These are phyloP conservation scores for Diplotaxis tenuifolia DNA, from an alignment of 345 rosid genomes.

Conservation along the genomic window DNA sequence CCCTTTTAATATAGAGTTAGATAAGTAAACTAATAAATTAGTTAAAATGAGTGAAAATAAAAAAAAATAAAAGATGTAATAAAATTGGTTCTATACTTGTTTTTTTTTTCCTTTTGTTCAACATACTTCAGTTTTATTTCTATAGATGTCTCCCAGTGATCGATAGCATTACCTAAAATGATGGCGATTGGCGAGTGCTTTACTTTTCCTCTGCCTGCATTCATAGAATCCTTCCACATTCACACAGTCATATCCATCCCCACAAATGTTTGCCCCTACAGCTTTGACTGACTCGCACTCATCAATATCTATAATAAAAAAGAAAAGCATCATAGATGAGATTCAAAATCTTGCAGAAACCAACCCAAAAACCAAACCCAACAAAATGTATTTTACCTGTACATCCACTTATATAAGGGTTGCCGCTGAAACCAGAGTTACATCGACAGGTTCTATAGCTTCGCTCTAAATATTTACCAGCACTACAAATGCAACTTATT, in stretches of 20 bases:
- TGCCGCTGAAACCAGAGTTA: conserved; percentile 38
- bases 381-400: conserved; percentile 24
- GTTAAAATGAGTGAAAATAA: too few relatives aligned
- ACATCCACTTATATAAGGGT: conserved; percentile 39
- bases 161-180: not conserved
- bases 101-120: too few relatives aligned
- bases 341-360: conserved; percentile 4
- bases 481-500: conserved; percentile 19
- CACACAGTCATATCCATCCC: not conserved
- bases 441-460: conserved; percentile 35
- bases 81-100: too few relatives aligned
- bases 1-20: too few relatives aligned
- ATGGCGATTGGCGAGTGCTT: not conserved
- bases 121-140: too few relatives aligned
- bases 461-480: conserved; percentile 17
- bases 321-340: not conserved
- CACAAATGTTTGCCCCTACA: conserved; percentile 3
- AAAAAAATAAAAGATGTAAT: too few relatives aligned
- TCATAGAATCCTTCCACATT: not conserved
- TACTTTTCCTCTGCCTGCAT: not conserved
- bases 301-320: conserved; percentile 6
- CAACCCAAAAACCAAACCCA: not conserved
- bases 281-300: conserved; percentile 15
- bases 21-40: too few relatives aligned
- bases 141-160: not conserved